Evolutionary conservation across 1,284 basidiomycete genomes (phyloP), one percentile per base, ranked within the genome.

Genomic region (Thelephora terrestris): DNA sequence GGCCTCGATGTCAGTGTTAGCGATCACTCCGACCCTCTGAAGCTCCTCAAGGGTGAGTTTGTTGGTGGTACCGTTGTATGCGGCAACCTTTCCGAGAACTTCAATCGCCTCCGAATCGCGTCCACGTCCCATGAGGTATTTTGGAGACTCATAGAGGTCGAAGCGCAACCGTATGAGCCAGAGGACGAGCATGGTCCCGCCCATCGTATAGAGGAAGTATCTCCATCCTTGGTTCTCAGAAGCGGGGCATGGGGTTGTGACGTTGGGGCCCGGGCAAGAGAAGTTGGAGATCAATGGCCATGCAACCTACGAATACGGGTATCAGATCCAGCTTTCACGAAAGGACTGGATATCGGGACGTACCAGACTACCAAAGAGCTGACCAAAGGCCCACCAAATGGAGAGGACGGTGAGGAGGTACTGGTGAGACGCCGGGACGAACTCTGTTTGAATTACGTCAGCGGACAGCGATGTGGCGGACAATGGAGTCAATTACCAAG

Each of bases 161-260:
- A 89, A 89, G 45, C 83, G 75, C 69, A 85, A 86, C 38, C 86
- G 83, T 39, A 82, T 60, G 47, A 75, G 55, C 69, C 78, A 88
- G 38, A 85, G 68, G 27, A 79, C 45, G 50, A 86, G 64, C 63
- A 78, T 83, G 38, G 85, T 60, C 2, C 75, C 79, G 12, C 79
- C 79, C 62, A 82, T 74, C 18, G 72, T 65, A 60, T 74, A 80
- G 12, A 83, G 65, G 55, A 79, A 78, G 60, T 84, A 85, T 10
- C 86, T 70, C 86, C 86, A 89, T 21, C 85, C 86, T 65, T 73
- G 64, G 52, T 82, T 80, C n/a, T 69, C 65, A 0, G 64, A 57
- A 50, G 76, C 77, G 1, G 66, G 62, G 25, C 69, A 71, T 16
- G 65, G 59, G 23, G 69, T 51, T 35, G 64, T 61, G 7, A 65